Conservation (phyloP, 1,284 basidiomycete species). For the Lentinus polychrous region DNA sequence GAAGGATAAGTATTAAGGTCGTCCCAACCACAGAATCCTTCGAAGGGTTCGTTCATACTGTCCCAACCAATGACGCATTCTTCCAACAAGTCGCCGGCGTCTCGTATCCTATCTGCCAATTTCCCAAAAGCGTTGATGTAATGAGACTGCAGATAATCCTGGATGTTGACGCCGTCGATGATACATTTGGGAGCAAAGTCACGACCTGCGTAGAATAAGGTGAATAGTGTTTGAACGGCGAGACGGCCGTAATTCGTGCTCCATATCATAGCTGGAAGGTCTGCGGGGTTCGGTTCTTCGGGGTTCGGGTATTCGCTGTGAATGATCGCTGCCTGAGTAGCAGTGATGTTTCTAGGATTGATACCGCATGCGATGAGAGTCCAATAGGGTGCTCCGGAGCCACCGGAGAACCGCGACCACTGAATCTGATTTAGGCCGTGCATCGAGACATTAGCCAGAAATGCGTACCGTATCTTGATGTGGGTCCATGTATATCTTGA, state of each 20-base stretch:
- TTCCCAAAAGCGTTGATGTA: conserved; percentile 73
- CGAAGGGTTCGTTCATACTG: conserved; percentile 90
- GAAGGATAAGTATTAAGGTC: conserved; percentile 66
- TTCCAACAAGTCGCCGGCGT: conserved; percentile 74
- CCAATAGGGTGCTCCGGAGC: conserved; percentile 96
- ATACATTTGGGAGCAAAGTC: conserved; percentile 88
- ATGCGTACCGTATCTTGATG: conserved; percentile 90
- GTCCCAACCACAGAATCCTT: conserved; percentile 76
- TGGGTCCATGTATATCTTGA: conserved; percentile 91
- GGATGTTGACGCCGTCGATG: conserved; percentile 90
- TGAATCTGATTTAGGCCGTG: conserved; percentile 33
- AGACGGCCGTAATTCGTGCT: conserved; percentile 92
- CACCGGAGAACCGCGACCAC: conserved; percentile 98
- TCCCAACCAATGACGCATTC: conserved; percentile 96
- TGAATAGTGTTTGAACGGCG: conserved; percentile 85
- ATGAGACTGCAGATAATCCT: conserved; percentile 88
- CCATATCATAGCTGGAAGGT: conserved; percentile 93
- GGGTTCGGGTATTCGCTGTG: conserved; percentile 83
- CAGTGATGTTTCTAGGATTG: conserved; percentile 78
- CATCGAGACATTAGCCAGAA: not conserved
- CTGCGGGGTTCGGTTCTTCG: conserved; percentile 56
- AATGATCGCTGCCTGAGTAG: conserved; percentile 81
- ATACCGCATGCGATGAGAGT: conserved; percentile 90
- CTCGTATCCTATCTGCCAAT: conserved; percentile 71
- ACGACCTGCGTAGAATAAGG: conserved; percentile 90